Evolutionary conservation across 169 alveolate species (phyloP), one percentile per base, ranked within the genome.

Genomic region (Fabrea salina): DNA sequence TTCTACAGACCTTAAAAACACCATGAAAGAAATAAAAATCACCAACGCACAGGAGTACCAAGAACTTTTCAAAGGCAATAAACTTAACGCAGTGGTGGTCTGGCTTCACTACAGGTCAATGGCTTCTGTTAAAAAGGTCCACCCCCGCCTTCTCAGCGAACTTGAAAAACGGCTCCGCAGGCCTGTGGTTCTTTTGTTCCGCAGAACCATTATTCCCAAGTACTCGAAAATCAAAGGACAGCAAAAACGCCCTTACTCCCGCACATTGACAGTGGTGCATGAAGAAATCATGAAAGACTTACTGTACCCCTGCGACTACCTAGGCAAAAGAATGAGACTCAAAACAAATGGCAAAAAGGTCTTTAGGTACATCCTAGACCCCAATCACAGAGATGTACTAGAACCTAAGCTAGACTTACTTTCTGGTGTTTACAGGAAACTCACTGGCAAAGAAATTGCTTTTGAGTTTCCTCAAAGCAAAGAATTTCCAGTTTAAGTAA

Each of bases 211-310:
- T 75, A 80, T 95, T 54, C 93, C 98, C 37, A 92, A 94, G 79
- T 94, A 91, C 80, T 91, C 93, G 30, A 70, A 70, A 70, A 68
- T 71, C 75, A 66, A 66, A 41, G 76, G 76, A 39, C 58, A 66
- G 56, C 88, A 82, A 41, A 78, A 64, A 64, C 94, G 99, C 78
- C 99, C 99, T 32, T 91, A 98, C 68, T 92, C 96, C 82, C 95
- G 99, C 83, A 95, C 99, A 25, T 90, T 97, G 54, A 97, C 99
- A 19, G 86, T 96, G 27, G 99, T 97, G 54, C 98, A 97, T 89
- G 99, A 96, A 59, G 96, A 98, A 64, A 86, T 96, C 74, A 90
- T 97, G 56, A 99, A 97, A 84, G 99, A 97, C 87, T 89, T 97
- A 80, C 97, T 95, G 68, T 96, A 96, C 41, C 98, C 99, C 70